Conservation (phyloP, 2,329 filamentous ascomycete genomes). For the Trichoderma sp. region DNA sequence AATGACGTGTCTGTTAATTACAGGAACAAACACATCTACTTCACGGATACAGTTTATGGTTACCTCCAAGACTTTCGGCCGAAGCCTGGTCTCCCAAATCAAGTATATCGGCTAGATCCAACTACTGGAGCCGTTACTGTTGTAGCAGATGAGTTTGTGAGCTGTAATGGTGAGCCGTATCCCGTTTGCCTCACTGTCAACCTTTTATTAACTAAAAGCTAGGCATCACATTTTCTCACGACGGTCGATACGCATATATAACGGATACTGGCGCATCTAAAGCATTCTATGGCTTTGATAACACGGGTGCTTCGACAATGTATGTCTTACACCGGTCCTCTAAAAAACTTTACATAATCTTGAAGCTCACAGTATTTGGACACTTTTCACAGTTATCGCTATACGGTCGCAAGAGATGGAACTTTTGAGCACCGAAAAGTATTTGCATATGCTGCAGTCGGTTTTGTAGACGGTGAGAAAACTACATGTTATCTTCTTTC, state of each 20-base stretch:
- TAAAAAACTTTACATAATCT: too few relatives aligned
- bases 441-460: slow-evolving; percentile 24
- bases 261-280: slow-evolving; percentile 47
- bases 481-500: too few relatives aligned
- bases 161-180: slow-evolving; percentile 25
- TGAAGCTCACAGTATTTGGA: not conserved
- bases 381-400: slow-evolving; percentile 18
- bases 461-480: slow-evolving; percentile 26
- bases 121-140: slow-evolving; percentile 55
- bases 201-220: slow-evolving; percentile 41
- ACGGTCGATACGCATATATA: slow-evolving; percentile 50
- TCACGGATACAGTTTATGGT: slow-evolving; percentile 66
- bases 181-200: not conserved
- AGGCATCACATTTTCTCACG: slow-evolving; percentile 52
- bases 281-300: slow-evolving; percentile 32
- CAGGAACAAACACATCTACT: slow-evolving; percentile 62
- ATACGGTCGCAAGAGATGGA: slow-evolving; percentile 34
- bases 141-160: slow-evolving; percentile 60
- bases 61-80: slow-evolving; percentile 62
- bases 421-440: slow-evolving; percentile 35
- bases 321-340: not conserved
- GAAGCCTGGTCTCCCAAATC: slow-evolving; percentile 55
- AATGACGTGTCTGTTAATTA: slow-evolving; percentile 58
- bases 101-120: slow-evolving; percentile 62
- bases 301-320: slow-evolving; percentile 22